These are phyloP conservation scores for Eutypella sp. DNA, from an alignment of 2,329 filamentous ascomycete species.

Conservation along the genomic window DNA sequence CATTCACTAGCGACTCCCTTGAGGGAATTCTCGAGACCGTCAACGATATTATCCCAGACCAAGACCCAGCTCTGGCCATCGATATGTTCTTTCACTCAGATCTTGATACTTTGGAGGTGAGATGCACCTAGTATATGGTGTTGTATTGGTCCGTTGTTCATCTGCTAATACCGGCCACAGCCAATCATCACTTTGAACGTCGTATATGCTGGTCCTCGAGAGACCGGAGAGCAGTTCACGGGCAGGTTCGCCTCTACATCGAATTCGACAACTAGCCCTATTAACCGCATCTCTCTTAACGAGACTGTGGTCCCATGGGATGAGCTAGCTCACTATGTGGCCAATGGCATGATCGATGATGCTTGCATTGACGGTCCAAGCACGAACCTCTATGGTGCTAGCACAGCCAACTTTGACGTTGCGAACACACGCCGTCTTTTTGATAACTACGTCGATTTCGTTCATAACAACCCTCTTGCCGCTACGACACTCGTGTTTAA, in stretches of 20 bases:
- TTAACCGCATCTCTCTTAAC: conserved; percentile 3
- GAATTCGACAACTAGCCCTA: neutral
- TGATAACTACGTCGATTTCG: neutral
- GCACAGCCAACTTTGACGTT: neutral
- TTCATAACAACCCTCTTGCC: conserved; percentile 5
- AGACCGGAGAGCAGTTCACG: conserved; percentile 3
- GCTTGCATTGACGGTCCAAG: conserved; percentile 4
- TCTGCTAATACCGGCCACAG: conserved; percentile 2
- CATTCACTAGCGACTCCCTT: conserved; percentile 6
- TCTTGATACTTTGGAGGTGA: conserved; percentile 2
- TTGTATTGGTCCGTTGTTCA: too few relatives aligned
- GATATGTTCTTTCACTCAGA: conserved; percentile 5
- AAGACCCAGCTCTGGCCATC: conserved; percentile 5
- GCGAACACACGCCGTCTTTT: neutral
- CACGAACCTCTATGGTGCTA: conserved; percentile 2
- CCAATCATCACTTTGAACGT: conserved; percentile 4
- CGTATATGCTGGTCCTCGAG: conserved; percentile 6
- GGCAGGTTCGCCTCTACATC: conserved; percentile 5
- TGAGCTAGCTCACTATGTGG: conserved; percentile 3
- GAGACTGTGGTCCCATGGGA: conserved; percentile 7
- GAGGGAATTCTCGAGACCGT: conserved; percentile 3
- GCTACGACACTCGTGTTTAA: conserved; percentile 4
- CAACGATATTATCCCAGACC: conserved; percentile 7
- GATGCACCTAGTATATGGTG: too few relatives aligned
- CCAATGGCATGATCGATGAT: conserved; percentile 2